Evolutionary conservation across 768 basidiomycete genomes (phyloP).

Genomic region (Tremella fuciformis): DNA sequence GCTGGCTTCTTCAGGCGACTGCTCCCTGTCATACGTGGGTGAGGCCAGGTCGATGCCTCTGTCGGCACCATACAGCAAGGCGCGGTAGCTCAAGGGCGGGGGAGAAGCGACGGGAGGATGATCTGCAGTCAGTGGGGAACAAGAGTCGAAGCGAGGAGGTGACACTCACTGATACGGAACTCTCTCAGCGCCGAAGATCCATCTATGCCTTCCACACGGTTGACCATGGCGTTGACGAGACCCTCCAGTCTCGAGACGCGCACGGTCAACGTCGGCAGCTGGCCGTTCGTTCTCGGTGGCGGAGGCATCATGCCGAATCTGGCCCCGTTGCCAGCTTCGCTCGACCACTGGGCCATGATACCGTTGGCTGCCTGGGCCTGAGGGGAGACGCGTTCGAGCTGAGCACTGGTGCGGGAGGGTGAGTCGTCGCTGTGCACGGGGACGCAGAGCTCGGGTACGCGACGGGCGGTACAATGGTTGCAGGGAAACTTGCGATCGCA

Average conservation of each 20-base stretch:
- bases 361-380: slow-evolving; percentile 7
- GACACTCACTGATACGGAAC: slow-evolving; percentile 41
- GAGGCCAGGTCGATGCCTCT: slow-evolving; percentile 11
- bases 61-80: slow-evolving; percentile 9
- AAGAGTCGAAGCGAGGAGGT: neutral
- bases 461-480: slow-evolving; percentile 38
- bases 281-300: slow-evolving; percentile 2
- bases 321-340: neutral
- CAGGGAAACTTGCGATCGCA: slow-evolving; percentile 47
- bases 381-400: neutral
- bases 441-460: slow-evolving; percentile 25
- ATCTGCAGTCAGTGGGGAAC: slow-evolving; percentile 16
- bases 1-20: neutral
- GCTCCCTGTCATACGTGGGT: neutral
- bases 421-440: slow-evolving; percentile 20
- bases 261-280: slow-evolving; percentile 37
- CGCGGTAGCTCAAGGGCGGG: slow-evolving; percentile 12
- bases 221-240: slow-evolving; percentile 42
- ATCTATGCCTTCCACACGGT: slow-evolving; percentile 36
- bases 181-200: slow-evolving; percentile 34
- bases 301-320: neutral
- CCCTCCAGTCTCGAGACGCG: slow-evolving; percentile 37
- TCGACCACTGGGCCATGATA: neutral
- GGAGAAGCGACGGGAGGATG: slow-evolving; percentile 38
- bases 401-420: slow-evolving; percentile 8